These are phyloP conservation scores for Pulveroboletus ravenelii DNA, from an alignment of 768 basidiomycete genomes.

Conservation along the genomic window DNA sequence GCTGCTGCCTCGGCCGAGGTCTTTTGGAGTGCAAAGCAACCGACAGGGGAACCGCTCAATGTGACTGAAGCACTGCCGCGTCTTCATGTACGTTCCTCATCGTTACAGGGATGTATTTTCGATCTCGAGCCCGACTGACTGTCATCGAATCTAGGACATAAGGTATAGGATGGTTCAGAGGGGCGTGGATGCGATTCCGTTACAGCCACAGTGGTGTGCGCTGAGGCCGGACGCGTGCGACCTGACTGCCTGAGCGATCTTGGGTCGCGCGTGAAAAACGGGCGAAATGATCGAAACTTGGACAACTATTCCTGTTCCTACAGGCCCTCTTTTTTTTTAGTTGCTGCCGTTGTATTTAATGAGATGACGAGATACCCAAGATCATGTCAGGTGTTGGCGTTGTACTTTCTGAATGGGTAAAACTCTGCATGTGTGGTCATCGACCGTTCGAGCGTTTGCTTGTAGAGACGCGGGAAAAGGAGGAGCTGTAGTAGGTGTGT, in stretches of 20 bases:
- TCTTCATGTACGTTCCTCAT: constrained; percentile 33
- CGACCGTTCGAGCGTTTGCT: too few species aligned
- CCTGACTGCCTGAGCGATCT: constrained; percentile 8
- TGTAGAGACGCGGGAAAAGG: too few species aligned
- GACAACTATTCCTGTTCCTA: too few species aligned
- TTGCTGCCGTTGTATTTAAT: too few species aligned
- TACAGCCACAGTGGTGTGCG: constrained; percentile 60
- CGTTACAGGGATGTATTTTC: accelerated
- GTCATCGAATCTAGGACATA: constrained; percentile 30
- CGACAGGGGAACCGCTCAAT: constrained; percentile 32
- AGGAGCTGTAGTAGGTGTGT: too few species aligned
- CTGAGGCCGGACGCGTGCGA: constrained; percentile 45
- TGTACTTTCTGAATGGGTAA: too few species aligned
- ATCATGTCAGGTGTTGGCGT: too few species aligned
- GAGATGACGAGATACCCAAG: too few species aligned
- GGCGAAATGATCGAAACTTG: too few species aligned
- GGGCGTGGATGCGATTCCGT: constrained; percentile 41
- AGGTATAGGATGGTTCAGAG: constrained; percentile 45
- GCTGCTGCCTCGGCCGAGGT: constrained; percentile 46
- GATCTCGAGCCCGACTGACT: neutral
- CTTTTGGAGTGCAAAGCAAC: constrained; percentile 46
- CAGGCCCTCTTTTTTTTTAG: too few species aligned
- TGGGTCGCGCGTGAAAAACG: too few species aligned
- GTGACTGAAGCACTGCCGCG: constrained; percentile 42
- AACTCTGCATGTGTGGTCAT: too few species aligned